A percentile compares a stretch with the other conserved stretches of the same genome.
phyloP scores from a whole-genome alignment of 2,329 filamentous ascomycete species.

The Colletotrichum cereale region DNA sequence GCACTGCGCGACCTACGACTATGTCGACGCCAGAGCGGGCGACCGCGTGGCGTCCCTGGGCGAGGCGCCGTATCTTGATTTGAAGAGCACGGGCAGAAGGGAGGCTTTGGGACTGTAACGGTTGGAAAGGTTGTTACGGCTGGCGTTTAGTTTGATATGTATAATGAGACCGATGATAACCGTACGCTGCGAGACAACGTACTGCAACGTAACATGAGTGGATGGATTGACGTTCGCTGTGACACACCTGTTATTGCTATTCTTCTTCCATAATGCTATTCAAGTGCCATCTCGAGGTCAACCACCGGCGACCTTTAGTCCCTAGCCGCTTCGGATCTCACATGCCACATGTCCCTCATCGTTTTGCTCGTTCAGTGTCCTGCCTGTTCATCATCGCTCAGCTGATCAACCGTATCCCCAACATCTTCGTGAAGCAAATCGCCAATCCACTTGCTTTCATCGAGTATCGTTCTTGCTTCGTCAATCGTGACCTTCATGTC shows the following conservation, averaged over 20 bases:
- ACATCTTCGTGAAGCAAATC: slow-evolving; percentile 75
- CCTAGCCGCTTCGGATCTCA: background rate
- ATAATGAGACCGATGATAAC: background rate
- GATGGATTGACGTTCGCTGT: background rate
- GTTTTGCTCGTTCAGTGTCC: background rate
- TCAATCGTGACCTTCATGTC: slow-evolving; percentile 62
- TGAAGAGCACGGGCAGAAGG: slow-evolving; percentile 52
- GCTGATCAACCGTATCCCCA: slow-evolving; percentile 49
- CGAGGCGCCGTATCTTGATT: slow-evolving; percentile 58
- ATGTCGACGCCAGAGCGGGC: slow-evolving; percentile 58
- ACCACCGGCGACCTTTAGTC: background rate
- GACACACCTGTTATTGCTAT: background rate
- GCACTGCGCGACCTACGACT: slow-evolving; percentile 72
- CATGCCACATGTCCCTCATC: background rate
- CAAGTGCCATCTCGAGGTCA: background rate
- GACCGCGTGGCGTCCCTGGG: slow-evolving; percentile 57
- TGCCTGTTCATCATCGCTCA: slow-evolving; percentile 26
- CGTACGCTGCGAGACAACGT: background rate
- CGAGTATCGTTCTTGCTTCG: slow-evolving; percentile 67
- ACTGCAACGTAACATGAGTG: background rate
- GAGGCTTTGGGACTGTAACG: slow-evolving; percentile 50
- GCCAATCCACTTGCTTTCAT: slow-evolving; percentile 76
- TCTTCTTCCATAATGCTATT: background rate
- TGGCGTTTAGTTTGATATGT: slow-evolving; percentile 18
- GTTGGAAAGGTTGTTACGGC: background rate